phyloP scores from a whole-genome alignment of 257 asterid species.

The Nyctanthes arbortristis region DNA sequence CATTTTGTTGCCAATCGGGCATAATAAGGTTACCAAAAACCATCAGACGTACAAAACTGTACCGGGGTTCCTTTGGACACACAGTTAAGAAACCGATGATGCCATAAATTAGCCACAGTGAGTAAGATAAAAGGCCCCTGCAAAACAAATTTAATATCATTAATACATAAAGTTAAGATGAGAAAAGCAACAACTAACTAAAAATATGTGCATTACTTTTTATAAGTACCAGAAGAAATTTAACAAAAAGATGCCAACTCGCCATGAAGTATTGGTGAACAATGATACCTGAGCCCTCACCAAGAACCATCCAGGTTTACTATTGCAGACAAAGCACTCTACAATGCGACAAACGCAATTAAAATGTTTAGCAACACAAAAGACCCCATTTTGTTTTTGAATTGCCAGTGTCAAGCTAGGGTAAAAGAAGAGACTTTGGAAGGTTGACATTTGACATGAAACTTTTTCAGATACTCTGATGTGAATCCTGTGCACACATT shows the following conservation, averaged over 20 bases:
- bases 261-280: too few relatives aligned
- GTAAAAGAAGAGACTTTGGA: background rate
- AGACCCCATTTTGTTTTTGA: too few relatives aligned
- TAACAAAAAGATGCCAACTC: conserved; percentile 7
- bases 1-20: conserved; percentile 63
- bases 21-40: conserved; percentile 48
- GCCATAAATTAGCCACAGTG: conserved; percentile 33
- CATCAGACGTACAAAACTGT: conserved; percentile 46
- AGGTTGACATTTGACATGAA: background rate
- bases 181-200: conserved; percentile 13
- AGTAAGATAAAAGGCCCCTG: conserved; percentile 33
- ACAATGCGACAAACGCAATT: background rate
- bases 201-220: background rate
- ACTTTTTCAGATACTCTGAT: background rate
- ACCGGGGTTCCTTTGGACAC: conserved; percentile 35
- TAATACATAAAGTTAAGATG: conserved; percentile 13
- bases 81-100: conserved; percentile 34
- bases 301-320: too few relatives aligned
- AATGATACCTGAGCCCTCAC: background rate
- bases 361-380: background rate
- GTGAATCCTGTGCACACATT: background rate
- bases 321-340: too few relatives aligned
- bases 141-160: conserved; percentile 14
- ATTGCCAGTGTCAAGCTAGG: background rate
- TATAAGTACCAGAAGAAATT: background rate